phyloP scores from a whole-genome alignment of 441 rosid species.

The Pelargonium australe region DNA sequence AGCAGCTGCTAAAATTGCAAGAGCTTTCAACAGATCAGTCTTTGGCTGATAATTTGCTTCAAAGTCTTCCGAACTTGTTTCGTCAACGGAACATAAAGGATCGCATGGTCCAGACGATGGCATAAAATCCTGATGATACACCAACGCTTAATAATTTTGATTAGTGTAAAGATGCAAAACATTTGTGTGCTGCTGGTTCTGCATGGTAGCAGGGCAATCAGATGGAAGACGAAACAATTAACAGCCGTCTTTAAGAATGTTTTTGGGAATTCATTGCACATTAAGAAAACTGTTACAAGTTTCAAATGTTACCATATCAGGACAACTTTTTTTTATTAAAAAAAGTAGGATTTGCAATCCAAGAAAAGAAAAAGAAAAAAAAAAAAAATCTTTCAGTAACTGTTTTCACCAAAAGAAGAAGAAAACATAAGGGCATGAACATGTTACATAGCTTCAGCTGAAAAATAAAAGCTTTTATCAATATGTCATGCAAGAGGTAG shows the following conservation, averaged over 20 bases:
- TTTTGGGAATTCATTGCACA: conserved; percentile 1
- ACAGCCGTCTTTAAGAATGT: neutral
- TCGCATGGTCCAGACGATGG: conserved; percentile 61
- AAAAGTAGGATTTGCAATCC: no score
- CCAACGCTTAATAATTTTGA: conserved; percentile 21
- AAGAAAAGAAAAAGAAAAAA: no score
- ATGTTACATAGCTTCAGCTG: no score
- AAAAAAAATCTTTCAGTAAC: no score
- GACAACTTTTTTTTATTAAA: no score
- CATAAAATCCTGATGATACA: conserved; percentile 46
- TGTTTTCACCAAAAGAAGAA: no score
- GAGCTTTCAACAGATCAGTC: conserved; percentile 68
- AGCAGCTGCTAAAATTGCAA: conserved; percentile 67
- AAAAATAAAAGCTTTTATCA: no score
- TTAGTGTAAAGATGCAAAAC: conserved; percentile 2
- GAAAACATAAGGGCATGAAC: no score
- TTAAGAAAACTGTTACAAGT: neutral
- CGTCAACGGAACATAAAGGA: conserved; percentile 83
- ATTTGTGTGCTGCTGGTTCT: neutral
- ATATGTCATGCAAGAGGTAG: neutral
- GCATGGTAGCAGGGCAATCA: neutral
- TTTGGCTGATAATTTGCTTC: conserved; percentile 67
- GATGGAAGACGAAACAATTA: neutral
- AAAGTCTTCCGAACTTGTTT: conserved; percentile 63
- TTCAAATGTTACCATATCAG: neutral